Evolutionary conservation across 768 basidiomycete genomes (phyloP).

Genomic region (Tremella fuciformis): DNA sequence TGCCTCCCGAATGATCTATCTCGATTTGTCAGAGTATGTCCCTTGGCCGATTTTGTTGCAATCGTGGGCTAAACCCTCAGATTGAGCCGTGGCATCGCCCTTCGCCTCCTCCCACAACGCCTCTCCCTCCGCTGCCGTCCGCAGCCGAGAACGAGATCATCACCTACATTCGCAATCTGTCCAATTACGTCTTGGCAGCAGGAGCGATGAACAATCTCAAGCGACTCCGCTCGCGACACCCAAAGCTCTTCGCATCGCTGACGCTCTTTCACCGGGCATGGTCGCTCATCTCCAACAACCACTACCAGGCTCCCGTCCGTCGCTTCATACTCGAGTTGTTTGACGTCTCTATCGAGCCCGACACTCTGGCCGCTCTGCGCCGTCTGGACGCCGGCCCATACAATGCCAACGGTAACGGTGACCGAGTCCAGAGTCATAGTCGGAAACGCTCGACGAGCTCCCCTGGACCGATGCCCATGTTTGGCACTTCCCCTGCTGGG

Average conservation of each 20-base stretch:
- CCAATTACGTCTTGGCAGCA: slow-evolving; percentile 93
- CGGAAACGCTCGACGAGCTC: slow-evolving; percentile 18
- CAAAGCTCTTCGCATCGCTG: slow-evolving; percentile 71
- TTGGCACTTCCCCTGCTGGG: too few species aligned
- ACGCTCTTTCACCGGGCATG: slow-evolving; percentile 78
- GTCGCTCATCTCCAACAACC: slow-evolving; percentile 80
- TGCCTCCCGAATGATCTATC: slow-evolving; percentile 84
- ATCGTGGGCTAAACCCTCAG: slow-evolving; percentile 19
- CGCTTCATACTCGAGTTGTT: slow-evolving; percentile 91
- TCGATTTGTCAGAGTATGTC: slow-evolving; percentile 71
- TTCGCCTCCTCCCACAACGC: slow-evolving; percentile 2
- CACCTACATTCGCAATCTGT: slow-evolving; percentile 85
- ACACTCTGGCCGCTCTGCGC: slow-evolving; percentile 23
- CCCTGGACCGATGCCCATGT: slow-evolving; percentile 13
- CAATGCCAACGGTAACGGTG: background rate
- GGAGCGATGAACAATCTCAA: slow-evolving; percentile 86
- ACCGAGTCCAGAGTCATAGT: background rate
- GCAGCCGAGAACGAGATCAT: slow-evolving; percentile 77
- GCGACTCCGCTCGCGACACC: slow-evolving; percentile 58
- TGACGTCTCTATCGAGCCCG: slow-evolving; percentile 63
- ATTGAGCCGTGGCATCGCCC: slow-evolving; percentile 38
- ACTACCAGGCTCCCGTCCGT: slow-evolving; percentile 86
- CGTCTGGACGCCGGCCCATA: slow-evolving; percentile 8
- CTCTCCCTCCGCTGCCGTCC: slow-evolving; percentile 42
- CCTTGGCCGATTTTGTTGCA: slow-evolving; percentile 6